phyloP scores from a whole-genome alignment of 2,329 filamentous ascomycete species.

The Drechslerella dactyloides region DNA sequence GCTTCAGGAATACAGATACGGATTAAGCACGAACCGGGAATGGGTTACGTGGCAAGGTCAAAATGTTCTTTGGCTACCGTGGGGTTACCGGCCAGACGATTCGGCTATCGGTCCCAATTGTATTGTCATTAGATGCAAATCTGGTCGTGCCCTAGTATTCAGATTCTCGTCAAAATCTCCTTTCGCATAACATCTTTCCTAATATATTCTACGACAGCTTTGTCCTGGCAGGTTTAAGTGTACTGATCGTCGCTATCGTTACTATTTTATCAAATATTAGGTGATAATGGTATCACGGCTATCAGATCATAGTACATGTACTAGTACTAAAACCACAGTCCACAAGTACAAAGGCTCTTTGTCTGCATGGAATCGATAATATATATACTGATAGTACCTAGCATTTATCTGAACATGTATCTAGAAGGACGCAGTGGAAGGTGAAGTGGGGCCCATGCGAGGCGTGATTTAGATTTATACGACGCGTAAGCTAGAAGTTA shows the following conservation, averaged over 20 bases:
- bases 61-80: slow-evolving; percentile 22
- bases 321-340: too few relatives aligned
- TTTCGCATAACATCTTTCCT: neutral
- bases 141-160: slow-evolving; percentile 2
- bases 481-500: too few relatives aligned
- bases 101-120: neutral
- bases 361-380: too few relatives aligned
- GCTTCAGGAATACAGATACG: slow-evolving; percentile 14
- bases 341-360: too few relatives aligned
- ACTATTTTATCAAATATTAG: too few relatives aligned
- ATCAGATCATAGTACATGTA: too few relatives aligned
- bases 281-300: too few relatives aligned
- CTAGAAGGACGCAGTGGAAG: too few relatives aligned
- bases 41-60: slow-evolving; percentile 13
- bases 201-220: neutral
- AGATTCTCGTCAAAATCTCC: neutral
- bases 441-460: too few relatives aligned
- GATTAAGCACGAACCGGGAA: neutral
- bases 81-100: neutral
- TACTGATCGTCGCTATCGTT: neutral
- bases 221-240: neutral
- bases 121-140: neutral
- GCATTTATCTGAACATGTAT: too few relatives aligned
- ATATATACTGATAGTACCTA: too few relatives aligned
- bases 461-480: too few relatives aligned